Evolutionary conservation across 495 filamentous ascomycete species (phyloP), one percentile per base, ranked within the genome.

Genomic region (Cryomyces minteri): DNA sequence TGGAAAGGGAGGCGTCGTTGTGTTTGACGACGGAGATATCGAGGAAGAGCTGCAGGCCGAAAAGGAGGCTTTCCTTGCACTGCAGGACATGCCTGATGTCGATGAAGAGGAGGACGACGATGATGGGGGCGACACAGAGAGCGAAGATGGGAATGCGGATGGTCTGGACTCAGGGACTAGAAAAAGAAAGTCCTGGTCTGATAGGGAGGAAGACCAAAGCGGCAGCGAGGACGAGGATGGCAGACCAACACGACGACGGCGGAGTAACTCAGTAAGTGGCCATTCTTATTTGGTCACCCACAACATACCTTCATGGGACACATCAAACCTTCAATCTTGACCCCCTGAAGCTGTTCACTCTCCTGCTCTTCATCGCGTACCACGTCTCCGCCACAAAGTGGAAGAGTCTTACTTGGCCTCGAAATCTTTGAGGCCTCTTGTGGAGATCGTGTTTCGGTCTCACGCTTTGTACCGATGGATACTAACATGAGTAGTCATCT

Each of bases 21-120:
- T 93, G 5, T 90, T 84, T 61, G 92, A 96, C 55, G 92, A 96
- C 61, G 92, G 88, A 11, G 90, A 98, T 62, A 90, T 98, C 40
- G 82, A 88, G 51, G 84, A 88, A 44, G 86, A 88, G n/a, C 60
- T 96, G 39, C 52, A 51, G 32, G 66, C 62, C 14, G 87, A 96
- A 62, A 65, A 71, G 50, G 76, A 84, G 40, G 87, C 90, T 36
- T 96, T 87, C 53, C 74, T 80, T 40, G 82, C 77, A 39, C 67
- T 96, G 39, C 62, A 79, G 34, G 78, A 83, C 37, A 96, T 96
- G 90, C 88, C 86, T 6, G 85, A 93, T 40, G 62, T 94, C 31
- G 84, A 83, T 46, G 84, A 88, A 12, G 65, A 76, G 46, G 76
- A 68, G 10, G 74, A 78, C 28, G 67, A 70, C 14, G 38, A 31